phyloP scores from a whole-genome alignment of 306 rosid genomes.

The Elaeagnus macrophylla region DNA sequence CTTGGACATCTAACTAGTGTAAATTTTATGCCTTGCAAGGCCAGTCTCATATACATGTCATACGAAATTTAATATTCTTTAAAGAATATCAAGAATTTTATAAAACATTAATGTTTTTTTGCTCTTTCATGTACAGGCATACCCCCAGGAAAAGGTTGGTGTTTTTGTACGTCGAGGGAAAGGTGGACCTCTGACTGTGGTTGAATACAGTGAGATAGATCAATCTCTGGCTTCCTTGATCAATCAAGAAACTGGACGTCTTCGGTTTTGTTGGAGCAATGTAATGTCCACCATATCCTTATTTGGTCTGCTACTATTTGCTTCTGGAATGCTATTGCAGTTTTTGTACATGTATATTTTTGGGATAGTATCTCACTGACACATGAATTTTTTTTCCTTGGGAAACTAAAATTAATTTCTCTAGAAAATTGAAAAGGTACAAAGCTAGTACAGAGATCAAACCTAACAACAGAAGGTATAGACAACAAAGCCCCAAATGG shows the following conservation, averaged over 20 bases:
- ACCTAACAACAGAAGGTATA: no score
- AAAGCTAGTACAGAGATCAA: no score
- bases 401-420: no score
- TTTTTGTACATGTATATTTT: constrained; percentile 11
- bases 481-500: no score
- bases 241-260: constrained; percentile 93
- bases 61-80: background rate
- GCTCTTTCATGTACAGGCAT: constrained; percentile 52
- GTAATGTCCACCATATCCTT: constrained; percentile 38
- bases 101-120: constrained; percentile 5
- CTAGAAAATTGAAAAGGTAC: no score
- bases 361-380: background rate
- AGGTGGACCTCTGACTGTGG: constrained; percentile 94
- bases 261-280: constrained; percentile 98
- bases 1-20: background rate
- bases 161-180: constrained; percentile 92
- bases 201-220: constrained; percentile 93
- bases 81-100: background rate
- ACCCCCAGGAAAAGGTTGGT: constrained; percentile 98
- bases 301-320: constrained; percentile 18
- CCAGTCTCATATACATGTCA: background rate
- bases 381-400: no score
- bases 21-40: background rate
- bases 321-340: background rate
- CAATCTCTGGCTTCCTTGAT: constrained; percentile 64